Conservation (phyloP, 2,329 filamentous ascomycete species). For the Aureobasidium leucospermi region DNA sequence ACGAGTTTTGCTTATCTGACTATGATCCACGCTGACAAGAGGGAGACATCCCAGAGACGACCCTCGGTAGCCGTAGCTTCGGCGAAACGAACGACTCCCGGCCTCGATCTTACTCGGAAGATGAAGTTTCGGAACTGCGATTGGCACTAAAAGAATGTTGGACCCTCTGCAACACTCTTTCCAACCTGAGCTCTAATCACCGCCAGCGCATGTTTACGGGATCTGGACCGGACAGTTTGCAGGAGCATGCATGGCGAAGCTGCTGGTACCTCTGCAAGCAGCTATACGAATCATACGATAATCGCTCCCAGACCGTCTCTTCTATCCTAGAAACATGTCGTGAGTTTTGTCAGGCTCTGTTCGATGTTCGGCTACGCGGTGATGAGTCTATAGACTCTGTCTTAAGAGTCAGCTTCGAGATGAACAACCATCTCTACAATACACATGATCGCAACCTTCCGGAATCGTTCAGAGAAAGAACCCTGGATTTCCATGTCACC, state of each 20-base stretch:
- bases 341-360: constrained; percentile 85
- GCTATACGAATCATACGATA: constrained; percentile 73
- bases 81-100: background rate
- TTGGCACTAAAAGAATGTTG: constrained; percentile 81
- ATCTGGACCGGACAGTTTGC: constrained; percentile 64
- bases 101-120: background rate
- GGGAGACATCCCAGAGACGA: constrained; percentile 27
- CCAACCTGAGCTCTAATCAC: constrained; percentile 76
- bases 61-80: background rate
- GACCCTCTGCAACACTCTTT: constrained; percentile 87
- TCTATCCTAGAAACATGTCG: constrained; percentile 74
- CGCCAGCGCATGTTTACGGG: constrained; percentile 71
- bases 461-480: constrained; percentile 80
- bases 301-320: background rate
- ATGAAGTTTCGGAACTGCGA: constrained; percentile 60
- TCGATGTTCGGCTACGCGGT: constrained; percentile 71
- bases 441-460: constrained; percentile 79
- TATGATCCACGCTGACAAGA: background rate
- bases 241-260: constrained; percentile 85
- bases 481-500: constrained; percentile 89
- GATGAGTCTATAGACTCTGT: constrained; percentile 80
- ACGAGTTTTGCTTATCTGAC: constrained; percentile 18
- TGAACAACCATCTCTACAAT: constrained; percentile 93
- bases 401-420: constrained; percentile 83
- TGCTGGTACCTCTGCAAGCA: constrained; percentile 92